Evolutionary conservation across 1,139 yeast species (phyloP), one percentile per base, ranked within the genome.

Genomic region (Taphrina betulina): DNA sequence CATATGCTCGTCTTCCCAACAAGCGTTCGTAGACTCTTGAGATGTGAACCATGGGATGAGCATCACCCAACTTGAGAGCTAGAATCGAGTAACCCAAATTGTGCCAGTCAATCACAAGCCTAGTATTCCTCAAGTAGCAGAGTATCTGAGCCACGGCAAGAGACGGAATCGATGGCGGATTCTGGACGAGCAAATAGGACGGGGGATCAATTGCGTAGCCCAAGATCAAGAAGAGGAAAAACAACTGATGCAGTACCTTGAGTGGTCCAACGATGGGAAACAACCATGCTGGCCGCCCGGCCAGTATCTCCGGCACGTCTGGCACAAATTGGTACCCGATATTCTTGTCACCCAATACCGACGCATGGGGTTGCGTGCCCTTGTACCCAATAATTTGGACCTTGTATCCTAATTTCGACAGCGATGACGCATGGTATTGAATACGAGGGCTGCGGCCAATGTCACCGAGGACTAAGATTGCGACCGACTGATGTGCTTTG

Each of bases 391-490:
- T 85, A 41, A 92, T 69, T 60, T 84, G 87, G 1, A 94, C 98
- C 48, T 76, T 75, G 68, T 83, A 84, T 0, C 88, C 92, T 1
- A 72, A 67, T 50, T 75, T 71, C n/a, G 86, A 78, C 63, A 92
- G 81, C 55, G 95, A 84, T 58, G 76, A 71, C 0, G 95, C 95
- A 68, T 94, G 99, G 69, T 92, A 86, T 64, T 85, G 79, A 87
- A 92, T 92, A 60, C 99, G 75, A 3, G 99, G 99, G 1, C 97
- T 90, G 65, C 90, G 95, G 12, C 96, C 96, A 55, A 94, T 69
- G 66, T 92, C 98, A 1, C 99, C 99, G 24, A 94, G 73, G 1
- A 92, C 98, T 59, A 87, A 77, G 24, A 92, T 81, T 5, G 86
- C 77, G 2, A 88, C 81, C 4, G 54, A 35, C 29, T 50, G 54